Evolutionary conservation across 1,139 yeast species (phyloP), one percentile per base, ranked within the genome.

Genomic region (Scheffersomyces illinoinensis): DNA sequence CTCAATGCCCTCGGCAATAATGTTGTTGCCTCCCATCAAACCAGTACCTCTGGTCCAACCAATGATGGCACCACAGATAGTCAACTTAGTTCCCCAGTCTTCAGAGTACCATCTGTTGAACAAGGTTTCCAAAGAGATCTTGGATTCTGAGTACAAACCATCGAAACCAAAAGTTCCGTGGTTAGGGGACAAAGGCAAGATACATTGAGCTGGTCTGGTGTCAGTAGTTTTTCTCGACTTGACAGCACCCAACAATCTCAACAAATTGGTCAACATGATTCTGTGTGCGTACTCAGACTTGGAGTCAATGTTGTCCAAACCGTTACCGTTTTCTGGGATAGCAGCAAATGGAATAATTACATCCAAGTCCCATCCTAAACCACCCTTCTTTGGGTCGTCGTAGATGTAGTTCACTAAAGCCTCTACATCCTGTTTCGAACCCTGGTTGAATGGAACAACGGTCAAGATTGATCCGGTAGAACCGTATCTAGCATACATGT

Each of bases 31-130:
- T 71, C 93, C 85, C 99, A 95, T 95, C 74, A 95, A 88, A 74
- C 99, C 99, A 63, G 99, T 95, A 78, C 99, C 99, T 86, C 99
- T 92, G 64, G 99, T 95, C 99, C 99, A 95, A 74, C 99, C 99
- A 77, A 95, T 95, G 66, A 95, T 86, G 57, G 98, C 98, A 84
- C 99, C 99, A 78, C 98, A 93, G 64, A 95, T 84, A 63, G 98
- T 95, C 79, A 95, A 88, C 82, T 91, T 96, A 66, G 91, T 83
- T 57, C 89, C 89, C 99, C 99, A 95, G 63, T 93, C 91, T 84
- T 95, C 99, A 56, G 98, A 93, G 78, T 89, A 85, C 99, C 99
- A 95, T 85, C 98, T 91, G 89, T 93, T 93, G 87, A 95, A 92
- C 75, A 95, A 83, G 48, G 98, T 93, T 82, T 95, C 99, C 69